phyloP scores from a whole-genome alignment of 2,329 filamentous ascomycete species.

The Pseudocercospora fuligena region DNA sequence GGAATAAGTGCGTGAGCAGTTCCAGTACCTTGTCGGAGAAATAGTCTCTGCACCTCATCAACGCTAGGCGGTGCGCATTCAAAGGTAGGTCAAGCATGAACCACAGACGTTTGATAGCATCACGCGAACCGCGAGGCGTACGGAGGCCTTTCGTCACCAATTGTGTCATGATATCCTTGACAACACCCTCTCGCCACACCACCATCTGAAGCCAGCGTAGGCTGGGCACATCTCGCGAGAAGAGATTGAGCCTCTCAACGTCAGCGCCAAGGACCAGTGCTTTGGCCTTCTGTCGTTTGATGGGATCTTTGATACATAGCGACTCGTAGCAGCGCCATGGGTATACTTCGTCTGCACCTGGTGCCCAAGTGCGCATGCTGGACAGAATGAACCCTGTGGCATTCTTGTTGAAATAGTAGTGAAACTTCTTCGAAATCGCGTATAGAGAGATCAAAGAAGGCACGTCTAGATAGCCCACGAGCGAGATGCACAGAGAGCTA shows the following conservation, averaged over 20 bases:
- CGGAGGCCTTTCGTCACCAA: slow-evolving; percentile 64
- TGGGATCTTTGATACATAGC: slow-evolving; percentile 65
- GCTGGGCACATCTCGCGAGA: slow-evolving; percentile 61
- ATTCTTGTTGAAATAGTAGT: slow-evolving; percentile 63
- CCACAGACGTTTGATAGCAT: slow-evolving; percentile 65
- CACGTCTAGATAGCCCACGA: slow-evolving; percentile 61
- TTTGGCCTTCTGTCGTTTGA: slow-evolving; percentile 32
- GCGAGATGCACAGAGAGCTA: slow-evolving; percentile 59
- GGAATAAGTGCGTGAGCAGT: slow-evolving; percentile 66
- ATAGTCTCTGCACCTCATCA: slow-evolving; percentile 58
- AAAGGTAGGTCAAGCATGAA: slow-evolving; percentile 70
- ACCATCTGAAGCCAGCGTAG: slow-evolving; percentile 73
- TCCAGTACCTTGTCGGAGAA: slow-evolving; percentile 67
- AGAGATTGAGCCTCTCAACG: slow-evolving; percentile 29
- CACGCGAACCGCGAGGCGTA: slow-evolving; percentile 31
- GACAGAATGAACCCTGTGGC: slow-evolving; percentile 63
- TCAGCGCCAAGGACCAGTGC: slow-evolving; percentile 22
- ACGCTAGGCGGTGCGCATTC: slow-evolving; percentile 57
- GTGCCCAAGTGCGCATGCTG: slow-evolving; percentile 60
- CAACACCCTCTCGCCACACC: slow-evolving; percentile 59
- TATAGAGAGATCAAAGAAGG: slow-evolving; percentile 68
- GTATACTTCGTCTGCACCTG: slow-evolving; percentile 63
- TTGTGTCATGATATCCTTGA: slow-evolving; percentile 66
- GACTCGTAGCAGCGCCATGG: slow-evolving; percentile 63
- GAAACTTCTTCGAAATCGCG: slow-evolving; percentile 66